Percentiles rank a stretch among this genome's conserved stretches.
These are phyloP conservation scores for Calycina marina DNA, from an alignment of 2,329 filamentous ascomycete genomes.

Conservation along the genomic window DNA sequence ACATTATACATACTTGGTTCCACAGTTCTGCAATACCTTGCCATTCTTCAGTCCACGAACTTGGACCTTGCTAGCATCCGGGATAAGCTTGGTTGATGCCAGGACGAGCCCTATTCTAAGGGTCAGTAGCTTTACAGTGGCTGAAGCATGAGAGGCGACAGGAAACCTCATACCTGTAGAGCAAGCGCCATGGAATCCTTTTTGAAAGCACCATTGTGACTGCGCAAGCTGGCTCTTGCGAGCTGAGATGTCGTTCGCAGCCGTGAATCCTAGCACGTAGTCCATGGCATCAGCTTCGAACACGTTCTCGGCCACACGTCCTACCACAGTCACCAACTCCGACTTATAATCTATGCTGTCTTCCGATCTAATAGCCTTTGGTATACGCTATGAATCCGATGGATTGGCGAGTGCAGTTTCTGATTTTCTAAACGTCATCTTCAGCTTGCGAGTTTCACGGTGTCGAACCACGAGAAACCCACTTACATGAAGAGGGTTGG, in stretches of 20 bases:
- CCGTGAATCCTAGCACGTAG: constrained; percentile 41
- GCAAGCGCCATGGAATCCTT: constrained; percentile 34
- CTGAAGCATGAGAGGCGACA: neutral
- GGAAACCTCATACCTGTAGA: constrained; percentile 26
- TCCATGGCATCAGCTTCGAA: constrained; percentile 30
- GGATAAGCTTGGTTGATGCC: constrained; percentile 27
- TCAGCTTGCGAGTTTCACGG: neutral
- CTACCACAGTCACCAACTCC: constrained; percentile 35
- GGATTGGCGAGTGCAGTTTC: constrained; percentile 17
- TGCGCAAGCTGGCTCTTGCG: constrained; percentile 34
- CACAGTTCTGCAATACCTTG: constrained; percentile 27
- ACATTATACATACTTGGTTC: constrained; percentile 23
- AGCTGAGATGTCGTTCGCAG: constrained; percentile 39
- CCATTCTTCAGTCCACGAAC: constrained; percentile 33
- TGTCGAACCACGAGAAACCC: neutral
- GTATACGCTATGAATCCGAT: constrained; percentile 27
- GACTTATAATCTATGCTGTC: constrained; percentile 34
- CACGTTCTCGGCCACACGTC: constrained; percentile 32
- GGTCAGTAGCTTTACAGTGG: neutral
- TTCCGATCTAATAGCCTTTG: constrained; percentile 29
- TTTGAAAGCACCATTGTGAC: constrained; percentile 35
- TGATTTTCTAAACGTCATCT: constrained; percentile 9
- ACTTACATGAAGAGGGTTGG: constrained; percentile 23
- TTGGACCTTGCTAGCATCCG: constrained; percentile 25
- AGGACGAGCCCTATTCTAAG: constrained; percentile 28